phyloP scores from a whole-genome alignment of 495 filamentous ascomycete species.

The Rostrohypoxylon terebratum region DNA sequence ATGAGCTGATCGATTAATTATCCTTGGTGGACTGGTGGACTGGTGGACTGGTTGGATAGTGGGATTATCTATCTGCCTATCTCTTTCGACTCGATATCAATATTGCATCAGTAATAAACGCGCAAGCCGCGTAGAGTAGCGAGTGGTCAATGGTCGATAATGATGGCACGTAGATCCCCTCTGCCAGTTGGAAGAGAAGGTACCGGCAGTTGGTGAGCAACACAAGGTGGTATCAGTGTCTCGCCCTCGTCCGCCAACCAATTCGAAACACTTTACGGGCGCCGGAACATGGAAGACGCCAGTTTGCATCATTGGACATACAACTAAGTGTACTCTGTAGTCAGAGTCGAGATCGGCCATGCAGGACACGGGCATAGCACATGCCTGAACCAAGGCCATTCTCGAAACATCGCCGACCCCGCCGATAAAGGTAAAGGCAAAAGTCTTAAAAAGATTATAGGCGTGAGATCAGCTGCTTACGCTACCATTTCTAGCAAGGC shows the following conservation, averaged over 20 bases:
- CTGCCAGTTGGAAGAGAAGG: slow-evolving; percentile 29
- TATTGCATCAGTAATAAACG: slow-evolving; percentile 32
- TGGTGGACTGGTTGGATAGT: background rate
- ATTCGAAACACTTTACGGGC: slow-evolving; percentile 33
- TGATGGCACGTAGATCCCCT: slow-evolving; percentile 30
- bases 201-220: slow-evolving; percentile 44
- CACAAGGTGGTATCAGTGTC: slow-evolving; percentile 42
- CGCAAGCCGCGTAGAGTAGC: slow-evolving; percentile 41
- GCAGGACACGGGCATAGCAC: slow-evolving; percentile 34
- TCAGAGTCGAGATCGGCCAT: slow-evolving; percentile 41
- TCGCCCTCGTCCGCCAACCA: slow-evolving; percentile 45
- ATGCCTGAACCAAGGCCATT: slow-evolving; percentile 26
- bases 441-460: slow-evolving; percentile 33
- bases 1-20: slow-evolving; percentile 37
- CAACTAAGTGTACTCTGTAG: slow-evolving; percentile 34
- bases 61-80: slow-evolving; percentile 32
- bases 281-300: slow-evolving; percentile 40
- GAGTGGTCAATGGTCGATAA: slow-evolving; percentile 21
- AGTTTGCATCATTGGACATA: slow-evolving; percentile 49
- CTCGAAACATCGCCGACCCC: slow-evolving; percentile 38
- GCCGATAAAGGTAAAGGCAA: slow-evolving; percentile 36
- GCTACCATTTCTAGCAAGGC: slow-evolving; percentile 38
- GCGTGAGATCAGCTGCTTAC: slow-evolving; percentile 43
- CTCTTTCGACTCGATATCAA: slow-evolving; percentile 23
- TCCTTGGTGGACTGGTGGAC: background rate